Percentiles rank a stretch among this genome's conserved stretches.
phyloP scores from a whole-genome alignment of 208 protist genomes.

The Crithidia fasciculata region DNA sequence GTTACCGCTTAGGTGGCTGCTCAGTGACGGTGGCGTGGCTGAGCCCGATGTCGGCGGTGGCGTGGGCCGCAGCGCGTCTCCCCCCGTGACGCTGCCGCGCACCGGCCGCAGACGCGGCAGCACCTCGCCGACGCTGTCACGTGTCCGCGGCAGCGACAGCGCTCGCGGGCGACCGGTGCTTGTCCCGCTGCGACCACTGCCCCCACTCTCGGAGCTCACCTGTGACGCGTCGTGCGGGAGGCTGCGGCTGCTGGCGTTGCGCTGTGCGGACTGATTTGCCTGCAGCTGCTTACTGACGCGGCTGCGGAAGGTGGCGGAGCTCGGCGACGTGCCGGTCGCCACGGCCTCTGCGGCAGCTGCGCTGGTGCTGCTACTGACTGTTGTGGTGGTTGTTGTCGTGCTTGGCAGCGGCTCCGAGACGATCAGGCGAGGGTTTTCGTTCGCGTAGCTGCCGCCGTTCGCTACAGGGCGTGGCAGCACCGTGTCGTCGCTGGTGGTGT shows the following conservation, averaged over 20 bases:
- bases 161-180: slow-evolving; percentile 19
- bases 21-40: not conserved
- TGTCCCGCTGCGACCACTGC: slow-evolving; percentile 2
- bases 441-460: slow-evolving; percentile 23
- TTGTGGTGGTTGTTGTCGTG: not conserved
- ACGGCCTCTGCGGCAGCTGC: too few species aligned
- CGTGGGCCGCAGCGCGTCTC: slow-evolving; percentile 4
- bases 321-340: not conserved
- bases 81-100: not conserved
- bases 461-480: slow-evolving; percentile 12
- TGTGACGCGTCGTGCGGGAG: slow-evolving; percentile 3
- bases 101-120: slow-evolving; percentile 25
- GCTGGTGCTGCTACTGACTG: too few species aligned
- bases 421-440: slow-evolving; percentile 21
- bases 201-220: slow-evolving; percentile 5
- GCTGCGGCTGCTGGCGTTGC: slow-evolving; percentile 11
- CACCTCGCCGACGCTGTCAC: slow-evolving; percentile 24
- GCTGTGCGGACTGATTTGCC: not conserved
- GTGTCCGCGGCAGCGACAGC: slow-evolving; percentile 23
- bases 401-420: slow-evolving; percentile 28
- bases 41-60: not conserved
- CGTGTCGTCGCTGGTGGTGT: slow-evolving; percentile 11
- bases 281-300: not conserved
- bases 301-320: slow-evolving; percentile 7
- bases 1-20: not conserved